Base-by-base conservation (phyloP, 768 basidiomycete species). In the Phaeotremella skinneri region DNA sequence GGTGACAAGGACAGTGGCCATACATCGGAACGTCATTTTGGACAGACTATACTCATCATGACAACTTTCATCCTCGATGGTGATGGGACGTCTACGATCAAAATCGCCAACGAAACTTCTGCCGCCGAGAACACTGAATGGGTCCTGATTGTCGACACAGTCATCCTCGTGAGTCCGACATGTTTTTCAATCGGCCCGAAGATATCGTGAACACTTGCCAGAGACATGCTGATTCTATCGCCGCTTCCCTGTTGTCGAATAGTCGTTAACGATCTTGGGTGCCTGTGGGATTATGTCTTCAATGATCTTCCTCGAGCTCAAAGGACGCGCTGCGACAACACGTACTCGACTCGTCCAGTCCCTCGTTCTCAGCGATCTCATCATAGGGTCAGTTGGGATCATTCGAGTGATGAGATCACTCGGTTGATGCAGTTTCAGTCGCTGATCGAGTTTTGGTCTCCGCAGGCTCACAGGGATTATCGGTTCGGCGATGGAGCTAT, bases 271-370 rank as follows among this genome's bases (percentile, higher is more conserved):
- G 3, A 66, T 77, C 51, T 30, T 71, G 23, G 76, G 76, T 0
- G 65, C 76, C 9, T 30, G 43, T n/a, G 41, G 47, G 21, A 77
- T 77, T 27, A 43, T 77, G 17, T 52, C 29, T 2, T 69, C 64
- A 23, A 77, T 74, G 76, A 20, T 59, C 3, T 57, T 47, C 16
- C 39, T 69, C 23, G 76, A 77, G 45, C 65, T 49, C 4, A 54
- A 52, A 32, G 69, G 68, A 14, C 31, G 74, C 31, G 69, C 70
- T 3, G 57, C 70, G 6, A 77, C 76, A 3, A 72, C 72, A 5
- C 54, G 76, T 25, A 75, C 62, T 45, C 54, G 76, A 31, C 59
- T 75, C n/a, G 76, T 77, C 1, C 74, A 77, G 45, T 68, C 69
- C 45, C 56, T 77, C 26, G 68, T 77, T 0, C 23, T 72, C 6